Conservation (phyloP, 306 rosid genomes). For the Prunus dulcis region DNA sequence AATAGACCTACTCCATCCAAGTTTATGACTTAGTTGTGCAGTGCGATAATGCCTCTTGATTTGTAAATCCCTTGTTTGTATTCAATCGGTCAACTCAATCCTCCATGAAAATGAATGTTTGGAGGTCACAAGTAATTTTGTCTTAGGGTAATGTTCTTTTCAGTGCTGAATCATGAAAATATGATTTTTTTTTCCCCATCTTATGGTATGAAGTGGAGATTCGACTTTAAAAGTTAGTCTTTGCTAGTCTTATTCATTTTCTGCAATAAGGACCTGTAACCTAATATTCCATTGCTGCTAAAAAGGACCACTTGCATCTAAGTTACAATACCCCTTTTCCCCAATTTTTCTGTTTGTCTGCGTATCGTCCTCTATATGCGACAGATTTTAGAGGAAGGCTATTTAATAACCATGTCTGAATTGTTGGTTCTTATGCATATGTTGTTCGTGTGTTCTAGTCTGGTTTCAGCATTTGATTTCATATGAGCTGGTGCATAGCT, state of each 20-base stretch:
- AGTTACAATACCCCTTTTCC: background rate
- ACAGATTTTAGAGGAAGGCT: background rate
- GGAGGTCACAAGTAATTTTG: background rate
- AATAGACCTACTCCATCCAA: background rate
- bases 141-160: background rate
- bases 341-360: background rate
- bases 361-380: background rate
- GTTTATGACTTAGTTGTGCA: background rate
- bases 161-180: background rate
- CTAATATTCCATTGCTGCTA: background rate
- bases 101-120: background rate
- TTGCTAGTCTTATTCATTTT: background rate
- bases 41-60: background rate
- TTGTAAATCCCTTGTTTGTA: background rate
- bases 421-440: background rate
- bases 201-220: background rate
- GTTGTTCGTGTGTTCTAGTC: background rate
- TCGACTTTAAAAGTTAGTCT: background rate
- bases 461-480: background rate
- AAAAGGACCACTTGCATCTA: background rate
- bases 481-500: background rate
- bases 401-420: background rate
- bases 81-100: background rate
- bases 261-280: background rate
- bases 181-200: background rate